Base-by-base conservation (phyloP, 768 basidiomycete genomes). In the Hericium erinaceus region DNA sequence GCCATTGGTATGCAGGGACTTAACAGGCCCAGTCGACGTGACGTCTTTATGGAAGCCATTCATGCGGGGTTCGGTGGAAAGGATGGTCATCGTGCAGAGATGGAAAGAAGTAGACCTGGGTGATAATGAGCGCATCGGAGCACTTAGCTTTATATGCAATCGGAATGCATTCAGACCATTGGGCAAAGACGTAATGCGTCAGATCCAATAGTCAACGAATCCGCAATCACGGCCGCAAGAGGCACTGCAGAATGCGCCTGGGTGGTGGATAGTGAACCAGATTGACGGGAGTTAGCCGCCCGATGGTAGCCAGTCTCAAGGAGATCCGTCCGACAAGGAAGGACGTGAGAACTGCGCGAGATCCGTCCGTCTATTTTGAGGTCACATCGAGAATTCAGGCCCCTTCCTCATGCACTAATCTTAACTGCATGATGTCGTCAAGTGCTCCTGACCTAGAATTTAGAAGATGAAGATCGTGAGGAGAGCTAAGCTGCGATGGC, bases 61-160 rank as follows among this genome's bases (percentile, higher is more conserved):
- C 12, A 52, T 37, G 40, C 61, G 61, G 39, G 59, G 49, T 24
- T 57, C 61, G 1, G 39, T 61, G 0, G 61, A 52, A 33, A 61
- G 59, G 39, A 61, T 61, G 12, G 61, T 61, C 61, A 61, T 61
- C 38, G 22, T 60, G 39, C 22, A 22, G 24, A 20, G 24, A 15
- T 2, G 52, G 53, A 20, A 39, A 55, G 15, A 22, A 48, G 48
- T 40, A 18, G 15, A 24, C 37, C 37, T 20, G 39, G 52, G 55
- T 39, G 52, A 57, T 51, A 48, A 52, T 39, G 3, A n/a, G 10
- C 41, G 22, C 22, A 40, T 54, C 39, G 10, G 8, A 46, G n/a
- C n/a, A 22, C 44, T 46, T 7, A 46, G 44, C n/a, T 51, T 51
- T 51, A 51, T 51, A 51, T 51, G 49, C 22, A 51, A 22, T 46